A percentile compares a stretch with the other conserved stretches of the same genome.
These are phyloP conservation scores for Amoebophrya sp. DNA, from an alignment of 169 alveolate species.

Conservation along the genomic window DNA sequence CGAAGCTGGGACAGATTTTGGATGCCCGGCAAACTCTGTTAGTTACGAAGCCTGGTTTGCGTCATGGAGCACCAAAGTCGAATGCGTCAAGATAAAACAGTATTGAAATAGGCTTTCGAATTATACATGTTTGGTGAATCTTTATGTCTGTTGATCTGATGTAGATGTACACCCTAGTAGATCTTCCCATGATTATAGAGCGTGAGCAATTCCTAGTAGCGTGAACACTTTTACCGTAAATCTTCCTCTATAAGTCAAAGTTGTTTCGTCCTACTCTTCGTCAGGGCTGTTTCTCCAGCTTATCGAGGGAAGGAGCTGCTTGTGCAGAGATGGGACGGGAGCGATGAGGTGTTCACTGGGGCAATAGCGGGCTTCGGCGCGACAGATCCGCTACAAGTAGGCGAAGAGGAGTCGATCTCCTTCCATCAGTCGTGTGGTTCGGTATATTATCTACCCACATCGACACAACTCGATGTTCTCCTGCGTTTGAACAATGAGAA, in stretches of 20 bases:
- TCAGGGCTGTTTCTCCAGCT: not conserved
- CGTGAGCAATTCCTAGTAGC: no score
- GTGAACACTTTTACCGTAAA: no score
- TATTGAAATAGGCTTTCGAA: not conserved
- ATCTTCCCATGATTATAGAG: no score
- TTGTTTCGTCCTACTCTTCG: no score
- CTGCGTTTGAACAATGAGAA: not conserved
- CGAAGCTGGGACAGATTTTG: not conserved
- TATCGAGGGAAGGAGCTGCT: not conserved
- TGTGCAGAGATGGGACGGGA: not conserved
- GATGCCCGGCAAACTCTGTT: not conserved
- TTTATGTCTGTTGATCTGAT: no score
- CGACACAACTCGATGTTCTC: not conserved
- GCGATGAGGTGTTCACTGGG: not conserved
- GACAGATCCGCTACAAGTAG: not conserved
- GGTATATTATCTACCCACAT: not conserved
- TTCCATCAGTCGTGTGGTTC: not conserved
- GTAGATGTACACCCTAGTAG: no score
- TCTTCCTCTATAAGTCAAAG: no score
- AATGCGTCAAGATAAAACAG: not conserved
- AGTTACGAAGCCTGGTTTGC: not conserved
- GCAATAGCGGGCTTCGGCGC: not conserved
- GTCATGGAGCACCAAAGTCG: not conserved
- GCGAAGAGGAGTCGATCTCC: not conserved
- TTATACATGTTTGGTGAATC: no score